These are phyloP conservation scores for Stephania yunnanensis DNA, from an alignment of 164 flowering plant species.

Conservation along the genomic window DNA sequence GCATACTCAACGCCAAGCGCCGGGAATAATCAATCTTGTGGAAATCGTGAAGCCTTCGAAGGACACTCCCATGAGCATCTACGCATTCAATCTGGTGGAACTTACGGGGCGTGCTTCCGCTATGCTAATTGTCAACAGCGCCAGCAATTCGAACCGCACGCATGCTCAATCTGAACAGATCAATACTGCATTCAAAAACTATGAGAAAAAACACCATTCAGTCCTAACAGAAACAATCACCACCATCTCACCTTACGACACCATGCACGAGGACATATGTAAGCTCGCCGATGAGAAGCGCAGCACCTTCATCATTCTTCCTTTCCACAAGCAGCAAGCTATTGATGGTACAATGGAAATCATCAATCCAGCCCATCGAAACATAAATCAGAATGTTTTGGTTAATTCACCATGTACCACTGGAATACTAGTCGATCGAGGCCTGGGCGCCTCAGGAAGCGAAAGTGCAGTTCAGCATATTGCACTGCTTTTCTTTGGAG, in stretches of 20 bases:
- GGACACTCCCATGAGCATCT: constrained; percentile 18
- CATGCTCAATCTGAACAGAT: constrained; percentile 30
- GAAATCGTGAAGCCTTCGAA: constrained; percentile 18
- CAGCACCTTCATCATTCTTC: constrained; percentile 26
- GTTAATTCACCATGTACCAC: constrained; percentile 33
- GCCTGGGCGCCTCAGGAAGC: constrained; percentile 20
- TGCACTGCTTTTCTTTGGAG: constrained; percentile 28
- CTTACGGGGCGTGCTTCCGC: constrained; percentile 33
- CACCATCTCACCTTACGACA: constrained; percentile 26
- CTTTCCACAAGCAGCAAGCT: constrained; percentile 33
- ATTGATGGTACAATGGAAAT: constrained; percentile 29
- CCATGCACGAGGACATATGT: constrained; percentile 40
- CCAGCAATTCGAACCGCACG: constrained; percentile 1
- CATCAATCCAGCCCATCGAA: constrained; percentile 17
- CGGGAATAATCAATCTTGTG: constrained; percentile 26
- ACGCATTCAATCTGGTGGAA: constrained; percentile 28
- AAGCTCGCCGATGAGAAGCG: constrained; percentile 31
- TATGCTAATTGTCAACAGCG: constrained; percentile 27
- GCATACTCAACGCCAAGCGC: constrained; percentile 23
- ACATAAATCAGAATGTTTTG: constrained; percentile 30
- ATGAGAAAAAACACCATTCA: constrained; percentile 12
- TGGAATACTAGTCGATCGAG: constrained; percentile 31
- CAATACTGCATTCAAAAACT: constrained; percentile 25
- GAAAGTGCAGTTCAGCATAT: constrained; percentile 14
- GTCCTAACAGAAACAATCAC: constrained; percentile 13